Evolutionary conservation across 208 protist genomes (phyloP).

Genomic region (Trypanosoma avium): DNA sequence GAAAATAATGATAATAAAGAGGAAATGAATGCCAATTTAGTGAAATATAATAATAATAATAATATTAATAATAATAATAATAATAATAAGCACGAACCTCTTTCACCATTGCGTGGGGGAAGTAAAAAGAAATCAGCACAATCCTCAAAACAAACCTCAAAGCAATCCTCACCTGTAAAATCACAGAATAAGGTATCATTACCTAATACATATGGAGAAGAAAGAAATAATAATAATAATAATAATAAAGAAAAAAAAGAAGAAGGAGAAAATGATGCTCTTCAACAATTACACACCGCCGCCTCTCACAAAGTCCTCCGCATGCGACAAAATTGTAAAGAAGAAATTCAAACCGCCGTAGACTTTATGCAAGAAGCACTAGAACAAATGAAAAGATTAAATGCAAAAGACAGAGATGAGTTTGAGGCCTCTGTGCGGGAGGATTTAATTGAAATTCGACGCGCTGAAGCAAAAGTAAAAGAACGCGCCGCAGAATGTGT

Average conservation of each 20-base stretch:
- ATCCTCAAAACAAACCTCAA: too few species aligned
- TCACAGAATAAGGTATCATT: too few species aligned
- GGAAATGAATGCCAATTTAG: too few species aligned
- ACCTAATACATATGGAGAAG: too few species aligned
- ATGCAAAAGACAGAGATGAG: conserved; percentile 67
- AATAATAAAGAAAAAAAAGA: not conserved
- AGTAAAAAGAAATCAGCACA: too few species aligned
- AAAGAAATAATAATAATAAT: not conserved
- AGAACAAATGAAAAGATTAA: conserved; percentile 50
- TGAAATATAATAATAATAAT: too few species aligned
- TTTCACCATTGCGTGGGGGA: too few species aligned
- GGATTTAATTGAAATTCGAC: conserved; percentile 65
- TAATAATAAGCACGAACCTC: too few species aligned
- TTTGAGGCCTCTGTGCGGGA: conserved; percentile 62
- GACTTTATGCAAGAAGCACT: conserved; percentile 51
- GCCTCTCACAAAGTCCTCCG: conserved; percentile 57
- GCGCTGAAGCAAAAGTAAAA: conserved; percentile 65
- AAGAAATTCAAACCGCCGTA: conserved; percentile 47
- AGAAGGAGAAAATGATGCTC: conserved; percentile 4
- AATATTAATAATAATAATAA: too few species aligned
- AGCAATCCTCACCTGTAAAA: too few species aligned
- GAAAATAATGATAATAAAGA: too few species aligned
- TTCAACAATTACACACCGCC: conserved; percentile 56
- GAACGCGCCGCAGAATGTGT: conserved; percentile 72
- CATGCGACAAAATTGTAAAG: conserved; percentile 50